Evolutionary conservation across 441 rosid species (phyloP).

Genomic region (Metrosideros polymorpha): DNA sequence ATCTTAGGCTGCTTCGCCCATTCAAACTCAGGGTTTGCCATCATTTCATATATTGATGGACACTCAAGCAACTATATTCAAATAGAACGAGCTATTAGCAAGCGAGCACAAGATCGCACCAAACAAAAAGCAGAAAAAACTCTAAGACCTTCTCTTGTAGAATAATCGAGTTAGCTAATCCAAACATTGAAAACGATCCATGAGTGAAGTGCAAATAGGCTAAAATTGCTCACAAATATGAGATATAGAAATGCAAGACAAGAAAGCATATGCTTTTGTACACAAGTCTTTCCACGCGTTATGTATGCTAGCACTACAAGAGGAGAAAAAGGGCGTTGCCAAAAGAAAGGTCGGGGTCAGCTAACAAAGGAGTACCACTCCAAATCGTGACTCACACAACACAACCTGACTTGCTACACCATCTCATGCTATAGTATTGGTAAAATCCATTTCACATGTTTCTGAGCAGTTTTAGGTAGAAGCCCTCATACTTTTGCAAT

Average conservation of each 20-base stretch:
- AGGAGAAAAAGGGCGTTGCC: background rate
- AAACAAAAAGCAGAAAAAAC: background rate
- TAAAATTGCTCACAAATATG: background rate
- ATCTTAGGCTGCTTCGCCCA: constrained; percentile 63
- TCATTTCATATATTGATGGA: constrained; percentile 86
- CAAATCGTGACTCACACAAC: background rate
- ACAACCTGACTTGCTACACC: background rate
- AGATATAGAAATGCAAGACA: background rate
- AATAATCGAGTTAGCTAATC: background rate
- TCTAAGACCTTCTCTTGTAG: background rate
- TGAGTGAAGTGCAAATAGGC: background rate
- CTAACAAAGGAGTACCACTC: background rate
- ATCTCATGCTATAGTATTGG: background rate
- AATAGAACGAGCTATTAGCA: background rate
- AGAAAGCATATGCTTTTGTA: background rate
- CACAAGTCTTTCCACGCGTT: background rate
- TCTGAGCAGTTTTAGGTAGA: background rate
- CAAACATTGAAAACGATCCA: background rate
- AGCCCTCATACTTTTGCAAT: background rate
- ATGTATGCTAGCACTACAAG: background rate
- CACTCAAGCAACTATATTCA: constrained; percentile 66
- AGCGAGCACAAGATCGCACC: background rate
- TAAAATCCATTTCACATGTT: background rate
- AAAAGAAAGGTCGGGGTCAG: background rate
- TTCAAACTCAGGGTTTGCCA: constrained; percentile 67